A percentile compares a stretch with the other conserved stretches of the same genome.
Evolutionary conservation across 495 filamentous ascomycete species (phyloP).

Genomic region (Tuber brumale): DNA sequence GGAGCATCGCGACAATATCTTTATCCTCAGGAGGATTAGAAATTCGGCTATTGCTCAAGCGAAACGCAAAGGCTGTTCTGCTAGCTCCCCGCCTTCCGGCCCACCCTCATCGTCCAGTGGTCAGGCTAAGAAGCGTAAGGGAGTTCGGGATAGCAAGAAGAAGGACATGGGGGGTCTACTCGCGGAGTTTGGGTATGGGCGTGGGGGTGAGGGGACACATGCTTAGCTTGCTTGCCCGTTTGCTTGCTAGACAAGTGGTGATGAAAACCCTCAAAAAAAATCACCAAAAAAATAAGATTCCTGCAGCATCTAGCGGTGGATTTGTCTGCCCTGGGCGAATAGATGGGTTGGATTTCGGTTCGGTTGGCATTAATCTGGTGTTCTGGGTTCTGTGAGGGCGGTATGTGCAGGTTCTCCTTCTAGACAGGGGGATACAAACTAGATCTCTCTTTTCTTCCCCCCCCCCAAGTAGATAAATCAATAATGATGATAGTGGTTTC

Average conservation of each 20-base stretch:
- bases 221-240: not conserved
- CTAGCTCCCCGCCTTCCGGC: not conserved
- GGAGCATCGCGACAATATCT: not conserved
- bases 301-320: not conserved
- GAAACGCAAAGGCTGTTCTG: slow-evolving; percentile 20
- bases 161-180: slow-evolving; percentile 32
- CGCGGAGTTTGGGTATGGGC: slow-evolving; percentile 24
- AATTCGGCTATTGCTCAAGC: not conserved
- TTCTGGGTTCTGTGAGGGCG: not conserved
- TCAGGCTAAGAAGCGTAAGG: slow-evolving; percentile 16
- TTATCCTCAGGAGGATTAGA: slow-evolving; percentile 13
- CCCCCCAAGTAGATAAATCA: not conserved
- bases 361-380: not conserved
- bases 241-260: not conserved
- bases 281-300: not conserved
- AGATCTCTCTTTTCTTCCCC: not conserved
- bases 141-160: slow-evolving; percentile 22
- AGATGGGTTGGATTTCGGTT: not conserved
- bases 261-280: not conserved
- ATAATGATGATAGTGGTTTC: not conserved
- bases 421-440: not conserved
- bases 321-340: not conserved
- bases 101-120: not conserved
- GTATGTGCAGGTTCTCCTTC: not conserved
- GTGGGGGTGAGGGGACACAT: not conserved